Evolutionary conservation across 495 filamentous ascomycete species (phyloP).

Genomic region (Hyaloscypha bicolor): DNA sequence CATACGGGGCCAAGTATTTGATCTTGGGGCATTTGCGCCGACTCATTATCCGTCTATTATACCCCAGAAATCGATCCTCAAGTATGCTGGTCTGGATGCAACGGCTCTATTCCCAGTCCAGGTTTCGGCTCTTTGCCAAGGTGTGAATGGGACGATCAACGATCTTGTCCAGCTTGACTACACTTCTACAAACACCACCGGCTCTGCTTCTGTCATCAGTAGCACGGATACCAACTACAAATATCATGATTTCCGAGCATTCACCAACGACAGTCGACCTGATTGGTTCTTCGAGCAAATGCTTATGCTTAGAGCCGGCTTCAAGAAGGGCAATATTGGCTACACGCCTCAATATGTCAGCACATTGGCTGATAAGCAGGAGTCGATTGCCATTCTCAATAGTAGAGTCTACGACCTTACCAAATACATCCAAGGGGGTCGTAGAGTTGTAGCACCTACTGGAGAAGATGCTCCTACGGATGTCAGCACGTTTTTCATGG

Average conservation of each 20-base stretch:
- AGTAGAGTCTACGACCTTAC: conserved; percentile 89
- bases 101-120: conserved; percentile 91
- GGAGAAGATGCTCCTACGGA: conserved; percentile 50
- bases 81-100: conserved; percentile 85
- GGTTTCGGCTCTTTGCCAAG: conserved; percentile 88
- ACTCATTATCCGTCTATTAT: conserved; percentile 83
- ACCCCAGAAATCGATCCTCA: conserved; percentile 62
- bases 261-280: conserved; percentile 75
- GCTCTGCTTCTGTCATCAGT: conserved; percentile 63
- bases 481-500: conserved; percentile 81
- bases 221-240: conserved; percentile 68
- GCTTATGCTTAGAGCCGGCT: conserved; percentile 70
- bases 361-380: conserved; percentile 63
- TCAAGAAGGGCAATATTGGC: conserved; percentile 86
- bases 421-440: conserved; percentile 78
- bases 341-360: conserved; percentile 79
- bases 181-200: conserved; percentile 72
- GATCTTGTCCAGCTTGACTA: conserved; percentile 80
- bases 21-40: conserved; percentile 72
- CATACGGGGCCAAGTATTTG: conserved; percentile 88
- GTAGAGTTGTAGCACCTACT: conserved; percentile 55
- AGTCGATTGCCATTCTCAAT: conserved; percentile 78
- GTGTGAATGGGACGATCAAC: conserved; percentile 65
- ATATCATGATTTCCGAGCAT: conserved; percentile 93
- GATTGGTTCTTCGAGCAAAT: conserved; percentile 94